A percentile compares a stretch with the other conserved stretches of the same genome.
These are phyloP conservation scores for Triadica sebifera DNA, from an alignment of 345 rosid genomes.

Conservation along the genomic window DNA sequence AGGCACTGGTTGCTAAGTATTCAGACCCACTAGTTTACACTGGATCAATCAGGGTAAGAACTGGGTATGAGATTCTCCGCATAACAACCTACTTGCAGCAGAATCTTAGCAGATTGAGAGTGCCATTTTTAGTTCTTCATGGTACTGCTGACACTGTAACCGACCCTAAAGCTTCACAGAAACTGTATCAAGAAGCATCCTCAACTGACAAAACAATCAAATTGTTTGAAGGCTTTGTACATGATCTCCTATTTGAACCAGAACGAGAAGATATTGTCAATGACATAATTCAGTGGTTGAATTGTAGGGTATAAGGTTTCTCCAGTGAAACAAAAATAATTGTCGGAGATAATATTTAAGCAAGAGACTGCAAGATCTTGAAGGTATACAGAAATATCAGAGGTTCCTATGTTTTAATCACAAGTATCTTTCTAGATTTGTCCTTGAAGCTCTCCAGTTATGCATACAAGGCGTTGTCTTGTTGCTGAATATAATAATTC, in stretches of 20 bases:
- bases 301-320: slow-evolving; percentile 36
- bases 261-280: slow-evolving; percentile 22
- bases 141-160: slow-evolving; percentile 34
- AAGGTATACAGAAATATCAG: neutral
- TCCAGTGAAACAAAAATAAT: slow-evolving; percentile 1
- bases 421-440: neutral
- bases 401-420: neutral
- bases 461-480: neutral
- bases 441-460: slow-evolving; percentile 14
- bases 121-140: slow-evolving; percentile 30
- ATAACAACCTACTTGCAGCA: slow-evolving; percentile 23
- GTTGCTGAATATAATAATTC: slow-evolving; percentile 19
- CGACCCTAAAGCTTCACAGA: slow-evolving; percentile 27
- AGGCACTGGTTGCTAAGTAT: slow-evolving; percentile 31
- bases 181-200: slow-evolving; percentile 26
- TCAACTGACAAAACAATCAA: slow-evolving; percentile 29
- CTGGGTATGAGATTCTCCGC: slow-evolving; percentile 35
- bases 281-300: slow-evolving; percentile 27
- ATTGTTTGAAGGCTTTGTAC: slow-evolving; percentile 24
- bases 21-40: slow-evolving; percentile 35
- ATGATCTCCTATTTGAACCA: slow-evolving; percentile 31
- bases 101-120: slow-evolving; percentile 20
- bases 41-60: slow-evolving; percentile 27
- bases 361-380: neutral
- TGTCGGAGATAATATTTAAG: neutral